Evolutionary conservation across 345 rosid species (phyloP), one percentile per base, ranked within the genome.

Genomic region (Citrus reticulata): DNA sequence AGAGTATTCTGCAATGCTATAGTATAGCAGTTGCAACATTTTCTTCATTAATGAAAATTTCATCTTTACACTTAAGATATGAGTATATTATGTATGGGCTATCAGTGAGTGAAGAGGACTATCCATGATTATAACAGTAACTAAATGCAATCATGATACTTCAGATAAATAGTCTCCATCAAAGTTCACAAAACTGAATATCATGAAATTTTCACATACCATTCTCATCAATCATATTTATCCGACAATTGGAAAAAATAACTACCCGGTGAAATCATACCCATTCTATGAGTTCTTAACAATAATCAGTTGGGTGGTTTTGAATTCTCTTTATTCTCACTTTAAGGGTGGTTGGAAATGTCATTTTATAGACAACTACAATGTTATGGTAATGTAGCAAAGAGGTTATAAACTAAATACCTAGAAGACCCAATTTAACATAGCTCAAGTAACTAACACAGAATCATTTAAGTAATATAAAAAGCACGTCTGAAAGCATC

Each of bases 1-100:
- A 7, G 94, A 84, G 83, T 87, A 92, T 81, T 95, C 98, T 84
- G 92, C 94, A 88, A 95, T 92, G 85, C 99, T 95, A 82, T 78
- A 66, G 42, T 79, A 84, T 20, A 81, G 13, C 59, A 22, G 74
- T 29, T 64, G 69, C 63, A 64, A 77, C 62, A 81, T 71, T 54
- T 61, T 64, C 40, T 73, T 69, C n/a, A 66, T 76, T 35, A 81
- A 68, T 62, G 40, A 70, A 64, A 60, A 37, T 10, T 73, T 64
- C 66, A 51, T 76, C 55, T 39, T 68, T 60, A 63, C 35, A 32
- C 49, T 73, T 37, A 32, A 4, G 14, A 6, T 76, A 67, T 17
- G 35, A 10, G 27, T 7, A 58, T 22, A n/a, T 39, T 39, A 39
- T 39, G 29, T 19, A 34, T n/a, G 49, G 51, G 51, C 72, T 66